Evolutionary conservation across 495 filamentous ascomycete species (phyloP).

Genomic region (Hypoxylon cercidicola): DNA sequence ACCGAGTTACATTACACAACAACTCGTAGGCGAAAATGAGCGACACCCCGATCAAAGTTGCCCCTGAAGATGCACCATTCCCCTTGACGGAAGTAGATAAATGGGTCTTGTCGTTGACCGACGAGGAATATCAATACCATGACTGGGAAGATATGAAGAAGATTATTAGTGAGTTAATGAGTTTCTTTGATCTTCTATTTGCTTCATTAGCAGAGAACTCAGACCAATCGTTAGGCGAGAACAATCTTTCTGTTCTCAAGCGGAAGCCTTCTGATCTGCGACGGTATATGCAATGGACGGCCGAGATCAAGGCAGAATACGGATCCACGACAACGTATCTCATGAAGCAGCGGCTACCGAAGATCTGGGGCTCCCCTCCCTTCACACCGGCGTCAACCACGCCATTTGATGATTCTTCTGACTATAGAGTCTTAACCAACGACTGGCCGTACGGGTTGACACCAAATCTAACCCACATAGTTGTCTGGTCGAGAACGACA

Average conservation of each 20-base stretch:
- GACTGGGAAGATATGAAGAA: slow-evolving; percentile 74
- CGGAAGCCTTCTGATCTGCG: slow-evolving; percentile 84
- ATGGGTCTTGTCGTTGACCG: slow-evolving; percentile 71
- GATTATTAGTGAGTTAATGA: slow-evolving; percentile 69
- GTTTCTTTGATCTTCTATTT: not conserved
- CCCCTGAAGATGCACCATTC: slow-evolving; percentile 60
- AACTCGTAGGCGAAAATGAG: slow-evolving; percentile 19
- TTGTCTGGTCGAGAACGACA: slow-evolving; percentile 71
- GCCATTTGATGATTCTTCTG: slow-evolving; percentile 75
- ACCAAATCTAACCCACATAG: slow-evolving; percentile 75
- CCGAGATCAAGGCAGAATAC: slow-evolving; percentile 73
- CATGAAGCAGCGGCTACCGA: slow-evolving; percentile 71
- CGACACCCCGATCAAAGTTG: slow-evolving; percentile 14
- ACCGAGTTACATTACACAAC: not conserved
- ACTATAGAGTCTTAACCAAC: slow-evolving; percentile 82
- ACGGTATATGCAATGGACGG: slow-evolving; percentile 84
- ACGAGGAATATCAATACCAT: slow-evolving; percentile 74
- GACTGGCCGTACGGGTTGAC: slow-evolving; percentile 91
- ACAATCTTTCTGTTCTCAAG: slow-evolving; percentile 79
- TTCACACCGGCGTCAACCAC: slow-evolving; percentile 61
- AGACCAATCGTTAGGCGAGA: slow-evolving; percentile 49
- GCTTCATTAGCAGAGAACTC: slow-evolving; percentile 13
- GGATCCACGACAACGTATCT: slow-evolving; percentile 83
- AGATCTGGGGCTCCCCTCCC: slow-evolving; percentile 68
- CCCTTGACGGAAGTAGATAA: slow-evolving; percentile 73